Conservation (phyloP, 192 early-diverging fungal species). For the Kickxella alabastrina region DNA sequence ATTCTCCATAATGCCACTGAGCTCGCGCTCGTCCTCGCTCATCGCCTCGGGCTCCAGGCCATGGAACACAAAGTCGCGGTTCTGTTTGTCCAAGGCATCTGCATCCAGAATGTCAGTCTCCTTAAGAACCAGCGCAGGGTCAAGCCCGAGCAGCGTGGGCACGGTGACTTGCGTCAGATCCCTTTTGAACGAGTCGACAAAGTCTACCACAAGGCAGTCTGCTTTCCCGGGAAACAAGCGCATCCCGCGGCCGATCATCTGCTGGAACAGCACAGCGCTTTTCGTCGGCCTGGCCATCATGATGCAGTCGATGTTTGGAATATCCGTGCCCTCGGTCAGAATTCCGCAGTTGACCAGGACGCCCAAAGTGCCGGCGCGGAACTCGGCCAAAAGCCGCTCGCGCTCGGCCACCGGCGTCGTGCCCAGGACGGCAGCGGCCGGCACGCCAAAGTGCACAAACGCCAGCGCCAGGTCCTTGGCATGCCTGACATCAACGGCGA, state of each 20-base stretch:
- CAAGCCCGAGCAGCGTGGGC: constrained; percentile 79
- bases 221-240: constrained; percentile 59
- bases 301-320: constrained; percentile 85
- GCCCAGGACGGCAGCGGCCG: constrained; percentile 53
- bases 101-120: constrained; percentile 35
- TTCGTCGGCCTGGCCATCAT: constrained; percentile 82
- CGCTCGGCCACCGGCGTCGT: constrained; percentile 56
- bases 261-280: constrained; percentile 81
- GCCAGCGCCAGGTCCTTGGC: constrained; percentile 53
- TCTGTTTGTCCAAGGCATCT: not conserved
- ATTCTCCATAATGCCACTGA: no score
- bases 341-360: constrained; percentile 90
- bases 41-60: no score
- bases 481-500: constrained; percentile 84
- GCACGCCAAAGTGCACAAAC: constrained; percentile 52
- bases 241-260: constrained; percentile 96
- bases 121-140: constrained; percentile 53
- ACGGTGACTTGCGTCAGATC: constrained; percentile 57
- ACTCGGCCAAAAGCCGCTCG: constrained; percentile 56
- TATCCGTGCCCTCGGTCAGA: constrained; percentile 80
- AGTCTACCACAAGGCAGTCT: constrained; percentile 81
- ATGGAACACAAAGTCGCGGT: no score
- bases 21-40: no score
- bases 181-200: constrained; percentile 68
- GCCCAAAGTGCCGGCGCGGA: constrained; percentile 57